Evolutionary conservation across 495 filamentous ascomycete genomes (phyloP).

Genomic region (Penicillium soppii): DNA sequence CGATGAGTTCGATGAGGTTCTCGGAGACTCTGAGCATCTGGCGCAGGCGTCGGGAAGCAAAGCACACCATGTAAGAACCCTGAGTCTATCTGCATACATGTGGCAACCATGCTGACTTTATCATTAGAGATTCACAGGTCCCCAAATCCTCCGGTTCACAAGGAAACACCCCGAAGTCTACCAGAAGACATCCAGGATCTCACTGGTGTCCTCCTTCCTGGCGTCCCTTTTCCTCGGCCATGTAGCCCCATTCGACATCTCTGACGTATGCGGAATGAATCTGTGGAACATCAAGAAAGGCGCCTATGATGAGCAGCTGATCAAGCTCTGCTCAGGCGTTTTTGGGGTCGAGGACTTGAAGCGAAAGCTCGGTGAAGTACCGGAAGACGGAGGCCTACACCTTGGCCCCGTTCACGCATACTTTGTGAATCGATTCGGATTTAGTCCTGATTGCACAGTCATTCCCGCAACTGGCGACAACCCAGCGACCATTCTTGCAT

Average conservation of each 20-base stretch:
- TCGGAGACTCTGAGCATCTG: slow-evolving; percentile 64
- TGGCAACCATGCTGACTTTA: slow-evolving; percentile 22
- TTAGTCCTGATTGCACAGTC: slow-evolving; percentile 70
- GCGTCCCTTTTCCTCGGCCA: slow-evolving; percentile 86
- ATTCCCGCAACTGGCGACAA: slow-evolving; percentile 94
- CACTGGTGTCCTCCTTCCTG: slow-evolving; percentile 91
- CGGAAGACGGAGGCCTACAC: slow-evolving; percentile 73
- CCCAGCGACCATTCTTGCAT: slow-evolving; percentile 87
- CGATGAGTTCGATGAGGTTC: slow-evolving; percentile 73
- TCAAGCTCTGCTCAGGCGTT: slow-evolving; percentile 74
- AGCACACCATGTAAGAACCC: slow-evolving; percentile 81
- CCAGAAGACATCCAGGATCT: slow-evolving; percentile 75
- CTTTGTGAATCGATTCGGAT: slow-evolving; percentile 75
- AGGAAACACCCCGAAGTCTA: slow-evolving; percentile 79
- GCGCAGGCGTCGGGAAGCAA: slow-evolving; percentile 83
- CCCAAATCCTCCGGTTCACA: slow-evolving; percentile 88
- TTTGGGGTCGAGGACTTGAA: slow-evolving; percentile 65
- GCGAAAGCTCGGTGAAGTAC: slow-evolving; percentile 76
- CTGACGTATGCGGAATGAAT: slow-evolving; percentile 96
- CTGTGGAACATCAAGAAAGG: slow-evolving; percentile 84
- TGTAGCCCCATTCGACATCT: slow-evolving; percentile 87
- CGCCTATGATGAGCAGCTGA: slow-evolving; percentile 68
- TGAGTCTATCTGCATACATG: not conserved
- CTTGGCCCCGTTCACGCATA: slow-evolving; percentile 73
- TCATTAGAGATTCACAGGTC: slow-evolving; percentile 88